Evolutionary conservation across 805 yeast genomes (phyloP), one percentile per base, ranked within the genome.

Genomic region (Metschnikowia cubensis): DNA sequence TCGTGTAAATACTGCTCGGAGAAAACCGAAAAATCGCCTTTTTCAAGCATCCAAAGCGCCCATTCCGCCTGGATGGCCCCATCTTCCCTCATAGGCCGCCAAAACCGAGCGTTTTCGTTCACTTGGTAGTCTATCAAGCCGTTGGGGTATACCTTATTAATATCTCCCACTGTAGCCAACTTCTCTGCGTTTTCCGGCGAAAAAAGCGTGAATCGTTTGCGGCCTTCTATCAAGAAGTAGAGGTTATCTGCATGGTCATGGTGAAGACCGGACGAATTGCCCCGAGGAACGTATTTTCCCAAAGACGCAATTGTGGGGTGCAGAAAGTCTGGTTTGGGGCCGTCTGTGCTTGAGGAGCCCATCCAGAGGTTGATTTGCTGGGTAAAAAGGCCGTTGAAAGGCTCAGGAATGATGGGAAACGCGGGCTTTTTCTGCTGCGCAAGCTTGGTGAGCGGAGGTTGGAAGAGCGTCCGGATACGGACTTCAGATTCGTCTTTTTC

Each of bases 211-310:
- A 86, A 86, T 52, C 90, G 62, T 58, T 86, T 86, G 6, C 57
- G 60, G 0, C 92, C 94, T 25, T 74, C 66, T 1, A 81, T 60
- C 1, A 86, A 79, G 4, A 85, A 71, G 61, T 86, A 86, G 34
- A 86, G 67, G 59, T 86, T 86, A 60, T 85, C 91, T 1, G 91
- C 88, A 65, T 85, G 91, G 62, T 86, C 92, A 62, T 86, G 92
- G 58, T 86, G 92, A 11, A 86, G 66, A 0, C 92, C 92, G 1
- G 90, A 83, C 0, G 89, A 83, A 0, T 83, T 71, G 1, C 85
- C 85, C 1, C 73, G 70, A 1, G 89, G 85, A 0, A 84, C 65
- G 20, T 67, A 67, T 59, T 80, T 78, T 1, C 88, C 88, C 4
- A 82, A 62, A 0, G 79, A 78, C 20, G 54, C 53, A 6, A 34